Base-by-base conservation (phyloP, 257 asterid genomes). In the Galeopsis tetrahit region DNA sequence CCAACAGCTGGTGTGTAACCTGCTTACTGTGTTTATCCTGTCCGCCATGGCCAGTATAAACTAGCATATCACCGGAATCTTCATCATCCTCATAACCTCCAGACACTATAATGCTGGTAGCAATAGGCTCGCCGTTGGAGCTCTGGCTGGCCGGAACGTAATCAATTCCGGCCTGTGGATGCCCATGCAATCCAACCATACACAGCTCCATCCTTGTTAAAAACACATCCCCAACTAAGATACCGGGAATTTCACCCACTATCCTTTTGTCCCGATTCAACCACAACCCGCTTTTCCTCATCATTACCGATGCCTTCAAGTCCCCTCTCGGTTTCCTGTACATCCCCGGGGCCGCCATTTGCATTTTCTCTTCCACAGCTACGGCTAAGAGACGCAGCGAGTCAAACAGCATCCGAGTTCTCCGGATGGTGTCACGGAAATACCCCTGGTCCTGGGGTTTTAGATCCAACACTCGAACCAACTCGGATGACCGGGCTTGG, bases 71-170 rank as follows among this genome's bases (percentile, higher is more conserved):
- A 34, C 97, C 98, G 0, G 87, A 72, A 75, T 92, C 98, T 49
- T 83, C 94, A 61, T 92, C 97, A 9, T 92, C 98, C 80, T 92
- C 98, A 13, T 92, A 92, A 9, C 98, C 98, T 10, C 97, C 98
- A 0, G 96, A 90, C 17, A 88, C 96, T 13, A 87, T 90, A 38
- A 90, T 78, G 77, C 98, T 90, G 0, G 98, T 92, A 0, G 98
- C 98, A 4, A 88, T 85, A 0, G 98, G 98, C 78, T 92, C 97
- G 38, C 95, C 88, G n/a, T 90, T 92, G 0, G 96, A 83, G 80
- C 96, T 89, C 46, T 86, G 93, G 40, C 77, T 82, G 0, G 89
- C 82, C 0, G 97, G 81, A 6, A 91, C 86, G 52, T 87, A 88
- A 77, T 91, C 97, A 80, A 91, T 91, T 42, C 97, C 97, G 9